These are phyloP conservation scores for Cladosporium sphaerospermum DNA, from an alignment of 2,329 filamentous ascomycete species.

Conservation along the genomic window DNA sequence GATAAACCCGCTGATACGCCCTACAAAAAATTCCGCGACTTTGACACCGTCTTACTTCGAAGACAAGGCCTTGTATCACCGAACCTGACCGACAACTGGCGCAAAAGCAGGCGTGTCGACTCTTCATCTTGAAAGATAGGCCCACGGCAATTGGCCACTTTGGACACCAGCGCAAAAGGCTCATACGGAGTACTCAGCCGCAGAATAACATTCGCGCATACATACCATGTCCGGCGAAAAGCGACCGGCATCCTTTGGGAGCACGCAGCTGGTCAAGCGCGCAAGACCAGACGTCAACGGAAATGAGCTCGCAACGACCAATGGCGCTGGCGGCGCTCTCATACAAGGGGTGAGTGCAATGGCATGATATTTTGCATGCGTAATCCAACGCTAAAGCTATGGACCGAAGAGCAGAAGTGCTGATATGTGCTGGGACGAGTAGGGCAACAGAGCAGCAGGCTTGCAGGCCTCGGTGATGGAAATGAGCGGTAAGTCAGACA, in stretches of 20 bases:
- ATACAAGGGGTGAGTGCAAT: conserved; percentile 47
- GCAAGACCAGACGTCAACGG: conserved; percentile 62
- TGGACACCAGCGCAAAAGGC: no score
- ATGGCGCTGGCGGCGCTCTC: conserved; percentile 53
- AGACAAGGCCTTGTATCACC: no score
- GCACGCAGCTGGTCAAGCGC: conserved; percentile 79
- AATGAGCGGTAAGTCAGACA: conserved; percentile 57
- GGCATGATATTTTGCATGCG: neutral
- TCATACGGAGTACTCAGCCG: neutral
- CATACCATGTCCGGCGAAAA: conserved; percentile 79
- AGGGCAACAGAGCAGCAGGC: conserved; percentile 74
- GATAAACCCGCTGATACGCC: no score
- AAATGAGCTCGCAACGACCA: conserved; percentile 53
- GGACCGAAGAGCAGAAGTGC: conserved; percentile 16
- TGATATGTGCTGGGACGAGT: conserved; percentile 21
- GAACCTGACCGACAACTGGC: neutral
- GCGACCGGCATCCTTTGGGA: conserved; percentile 74
- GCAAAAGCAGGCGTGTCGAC: neutral
- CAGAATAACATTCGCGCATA: neutral
- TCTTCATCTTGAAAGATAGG: no score
- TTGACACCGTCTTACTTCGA: no score
- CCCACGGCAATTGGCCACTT: no score
- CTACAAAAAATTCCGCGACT: no score
- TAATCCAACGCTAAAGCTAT: conserved; percentile 17
- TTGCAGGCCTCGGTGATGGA: conserved; percentile 93